These are phyloP conservation scores for Acacia concinna DNA, from an alignment of 331 rosid genomes.

Conservation along the genomic window DNA sequence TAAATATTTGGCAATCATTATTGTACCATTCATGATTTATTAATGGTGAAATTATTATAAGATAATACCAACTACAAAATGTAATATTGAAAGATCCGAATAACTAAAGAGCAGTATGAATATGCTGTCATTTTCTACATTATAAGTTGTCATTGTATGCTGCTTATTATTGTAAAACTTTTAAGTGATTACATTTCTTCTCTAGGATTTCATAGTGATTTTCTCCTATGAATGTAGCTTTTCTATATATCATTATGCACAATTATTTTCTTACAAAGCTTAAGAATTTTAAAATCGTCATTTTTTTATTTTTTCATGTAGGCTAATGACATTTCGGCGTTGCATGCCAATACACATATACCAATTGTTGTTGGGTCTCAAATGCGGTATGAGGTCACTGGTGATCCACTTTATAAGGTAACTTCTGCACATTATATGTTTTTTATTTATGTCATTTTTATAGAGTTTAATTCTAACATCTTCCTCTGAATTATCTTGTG, in stretches of 20 bases:
- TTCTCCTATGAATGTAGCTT: no score
- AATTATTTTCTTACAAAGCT: not conserved
- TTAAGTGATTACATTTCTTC: no score
- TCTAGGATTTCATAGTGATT: no score
- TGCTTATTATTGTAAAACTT: no score
- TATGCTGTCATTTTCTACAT: no score
- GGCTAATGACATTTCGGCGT: constrained; percentile 58
- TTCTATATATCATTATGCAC: not conserved
- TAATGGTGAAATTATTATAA: no score
- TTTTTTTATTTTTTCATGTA: constrained; percentile 11
- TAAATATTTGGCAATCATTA: no score
- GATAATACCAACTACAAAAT: no score
- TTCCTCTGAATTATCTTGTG: not conserved
- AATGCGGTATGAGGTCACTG: constrained; percentile 68
- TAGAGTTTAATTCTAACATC: not conserved
- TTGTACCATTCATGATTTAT: no score
- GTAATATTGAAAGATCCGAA: no score
- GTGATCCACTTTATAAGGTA: constrained; percentile 74
- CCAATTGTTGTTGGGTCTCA: constrained; percentile 70
- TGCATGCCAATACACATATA: constrained; percentile 68
- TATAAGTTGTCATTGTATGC: no score
- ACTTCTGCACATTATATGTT: not conserved
- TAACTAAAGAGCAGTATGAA: no score
- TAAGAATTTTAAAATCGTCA: not conserved
- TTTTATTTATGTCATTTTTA: not conserved